A percentile compares a stretch with the other conserved stretches of the same genome.
Conservation (phyloP, 345 rosid genomes). For the Pelargonium nanum region DNA sequence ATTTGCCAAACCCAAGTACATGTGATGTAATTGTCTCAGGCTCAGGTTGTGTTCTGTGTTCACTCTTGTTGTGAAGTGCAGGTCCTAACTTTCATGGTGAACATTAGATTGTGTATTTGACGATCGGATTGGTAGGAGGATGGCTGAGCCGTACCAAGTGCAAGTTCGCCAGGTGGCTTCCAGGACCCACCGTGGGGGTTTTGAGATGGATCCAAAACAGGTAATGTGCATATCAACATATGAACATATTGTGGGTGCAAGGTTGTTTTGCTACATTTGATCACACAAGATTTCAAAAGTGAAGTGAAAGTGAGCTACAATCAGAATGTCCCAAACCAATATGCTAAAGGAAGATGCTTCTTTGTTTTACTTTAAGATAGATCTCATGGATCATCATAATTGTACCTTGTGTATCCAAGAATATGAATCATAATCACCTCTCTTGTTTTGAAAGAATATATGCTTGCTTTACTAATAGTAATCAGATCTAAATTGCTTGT, state of each 20-base stretch:
- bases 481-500: too few species aligned
- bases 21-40: too few species aligned
- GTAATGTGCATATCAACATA: neutral
- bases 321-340: slow-evolving; percentile 15
- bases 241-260: neutral
- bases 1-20: neutral
- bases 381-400: neutral
- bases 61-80: neutral
- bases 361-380: too few species aligned
- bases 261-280: too few species aligned
- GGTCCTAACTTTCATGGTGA: neutral
- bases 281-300: neutral
- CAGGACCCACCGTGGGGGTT: too few species aligned
- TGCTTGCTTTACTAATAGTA: neutral
- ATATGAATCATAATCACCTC: neutral
- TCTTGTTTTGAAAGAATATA: neutral
- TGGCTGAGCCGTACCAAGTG: too few species aligned
- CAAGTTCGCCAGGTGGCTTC: too few species aligned
- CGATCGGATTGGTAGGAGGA: neutral
- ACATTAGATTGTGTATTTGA: neutral
- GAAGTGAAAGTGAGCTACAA: slow-evolving; percentile 14
- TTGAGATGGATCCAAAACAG: neutral
- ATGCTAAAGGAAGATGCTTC: slow-evolving; percentile 10
- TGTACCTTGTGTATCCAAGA: neutral
- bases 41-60: neutral